These are phyloP conservation scores for Xylaria sp. DNA, from an alignment of 2,329 filamentous ascomycete species.

Conservation along the genomic window DNA sequence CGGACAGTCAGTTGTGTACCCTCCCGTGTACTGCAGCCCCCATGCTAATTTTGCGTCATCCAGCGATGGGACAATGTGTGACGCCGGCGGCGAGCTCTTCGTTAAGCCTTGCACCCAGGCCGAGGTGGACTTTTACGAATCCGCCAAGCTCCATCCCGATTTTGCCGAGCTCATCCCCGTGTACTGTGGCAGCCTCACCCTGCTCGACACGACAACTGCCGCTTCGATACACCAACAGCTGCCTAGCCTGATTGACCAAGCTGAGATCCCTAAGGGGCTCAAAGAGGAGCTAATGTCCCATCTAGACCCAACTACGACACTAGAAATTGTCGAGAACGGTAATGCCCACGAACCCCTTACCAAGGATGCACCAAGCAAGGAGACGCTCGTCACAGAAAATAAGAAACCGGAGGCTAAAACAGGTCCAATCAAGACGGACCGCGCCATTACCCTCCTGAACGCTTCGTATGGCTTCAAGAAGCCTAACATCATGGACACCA, in stretches of 20 bases:
- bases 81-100: constrained; percentile 81
- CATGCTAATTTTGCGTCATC: constrained; percentile 30
- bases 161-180: constrained; percentile 83
- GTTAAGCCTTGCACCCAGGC: constrained; percentile 90
- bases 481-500: constrained; percentile 92
- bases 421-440: constrained; percentile 73
- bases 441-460: constrained; percentile 85
- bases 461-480: constrained; percentile 78
- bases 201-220: constrained; percentile 62
- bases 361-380: constrained; percentile 24
- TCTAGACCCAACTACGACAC: constrained; percentile 31
- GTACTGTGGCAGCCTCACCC: constrained; percentile 79
- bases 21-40: not conserved
- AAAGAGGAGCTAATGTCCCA: constrained; percentile 49
- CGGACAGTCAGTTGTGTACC: constrained; percentile 71
- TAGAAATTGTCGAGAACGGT: constrained; percentile 18
- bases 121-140: constrained; percentile 91
- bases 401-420: constrained; percentile 56
- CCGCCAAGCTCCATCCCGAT: constrained; percentile 68
- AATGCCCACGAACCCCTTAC: constrained; percentile 7
- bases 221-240: constrained; percentile 57
- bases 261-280: constrained; percentile 49
- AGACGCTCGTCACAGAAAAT: constrained; percentile 30
- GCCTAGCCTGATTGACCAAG: constrained; percentile 47
- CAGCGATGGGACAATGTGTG: constrained; percentile 89